Evolutionary conservation across 768 basidiomycete species (phyloP).

Genomic region (Auricularia auricula-judae): DNA sequence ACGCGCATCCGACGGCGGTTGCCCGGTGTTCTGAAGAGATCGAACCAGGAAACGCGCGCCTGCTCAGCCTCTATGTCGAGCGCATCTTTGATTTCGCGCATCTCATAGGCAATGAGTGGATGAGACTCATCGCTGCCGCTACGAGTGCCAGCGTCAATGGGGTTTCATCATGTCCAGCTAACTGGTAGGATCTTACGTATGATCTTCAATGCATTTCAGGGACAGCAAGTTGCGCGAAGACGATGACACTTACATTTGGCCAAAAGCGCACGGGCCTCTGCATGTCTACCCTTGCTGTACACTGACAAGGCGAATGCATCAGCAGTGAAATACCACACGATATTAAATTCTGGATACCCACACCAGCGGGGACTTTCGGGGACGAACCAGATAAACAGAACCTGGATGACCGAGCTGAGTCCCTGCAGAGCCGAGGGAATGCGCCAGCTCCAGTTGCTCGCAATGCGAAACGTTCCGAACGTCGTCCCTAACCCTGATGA

Average conservation of each 20-base stretch:
- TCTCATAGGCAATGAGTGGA: conserved; percentile 10
- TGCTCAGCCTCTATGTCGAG: conserved; percentile 15
- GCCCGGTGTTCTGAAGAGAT: conserved; percentile 17
- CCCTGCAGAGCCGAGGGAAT: conserved; percentile 22
- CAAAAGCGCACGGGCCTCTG: conserved; percentile 21
- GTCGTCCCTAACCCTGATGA: conserved; percentile 26
- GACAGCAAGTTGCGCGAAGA: background rate
- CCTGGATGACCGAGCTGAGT: conserved; percentile 18
- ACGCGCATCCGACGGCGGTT: conserved; percentile 18
- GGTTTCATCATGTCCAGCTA: background rate
- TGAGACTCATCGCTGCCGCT: conserved; percentile 1
- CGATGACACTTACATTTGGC: conserved; percentile 9
- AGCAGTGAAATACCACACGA: background rate
- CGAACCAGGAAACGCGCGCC: conserved; percentile 7
- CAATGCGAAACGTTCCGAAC: conserved; percentile 52
- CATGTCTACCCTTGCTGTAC: conserved; percentile 21
- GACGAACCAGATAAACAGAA: conserved; percentile 22
- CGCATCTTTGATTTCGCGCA: conserved; percentile 20
- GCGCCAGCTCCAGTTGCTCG: conserved; percentile 25
- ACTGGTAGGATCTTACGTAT: background rate
- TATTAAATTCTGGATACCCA: background rate
- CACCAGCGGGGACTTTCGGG: conserved; percentile 30
- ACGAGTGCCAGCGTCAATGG: background rate
- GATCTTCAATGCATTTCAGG: background rate
- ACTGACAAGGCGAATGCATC: conserved; percentile 7